Conservation (phyloP, 192 early-diverging fungal species). For the Linnemannia zychae region DNA sequence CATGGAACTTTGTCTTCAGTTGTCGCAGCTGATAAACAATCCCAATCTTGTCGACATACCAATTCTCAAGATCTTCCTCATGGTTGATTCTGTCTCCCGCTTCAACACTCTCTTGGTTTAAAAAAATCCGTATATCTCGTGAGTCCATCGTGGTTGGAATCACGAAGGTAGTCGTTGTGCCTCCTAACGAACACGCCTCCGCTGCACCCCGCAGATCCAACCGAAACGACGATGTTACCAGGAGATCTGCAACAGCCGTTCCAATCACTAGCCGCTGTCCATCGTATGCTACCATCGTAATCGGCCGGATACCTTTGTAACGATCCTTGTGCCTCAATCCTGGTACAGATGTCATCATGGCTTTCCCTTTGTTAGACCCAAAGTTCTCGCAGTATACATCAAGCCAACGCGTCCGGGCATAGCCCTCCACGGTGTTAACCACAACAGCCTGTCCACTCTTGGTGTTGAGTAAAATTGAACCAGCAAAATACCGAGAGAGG, state of each 20-base stretch:
- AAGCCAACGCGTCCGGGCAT: constrained; percentile 11
- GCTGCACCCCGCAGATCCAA: background rate
- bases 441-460: constrained; percentile 19
- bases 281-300: constrained; percentile 14
- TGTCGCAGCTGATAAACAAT: constrained; percentile 19
- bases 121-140: background rate
- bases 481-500: constrained; percentile 4
- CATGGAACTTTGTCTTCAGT: constrained; percentile 15
- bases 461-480: background rate
- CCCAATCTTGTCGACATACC: background rate
- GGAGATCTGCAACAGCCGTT: constrained; percentile 1
- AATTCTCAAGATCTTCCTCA: background rate
- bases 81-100: background rate
- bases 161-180: constrained; percentile 2
- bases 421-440: constrained; percentile 12
- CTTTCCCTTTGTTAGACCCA: constrained; percentile 16
- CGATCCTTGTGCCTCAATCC: constrained; percentile 20
- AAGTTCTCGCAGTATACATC: constrained; percentile 8
- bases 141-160: constrained; percentile 2
- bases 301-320: constrained; percentile 21
- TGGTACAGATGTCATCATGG: constrained; percentile 9
- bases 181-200: constrained; percentile 3
- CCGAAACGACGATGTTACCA: background rate
- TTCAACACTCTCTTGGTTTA: background rate
- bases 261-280: constrained; percentile 15